phyloP scores from a whole-genome alignment of 1,284 basidiomycete species.

The Melanopsichium pennsylvanicum region DNA sequence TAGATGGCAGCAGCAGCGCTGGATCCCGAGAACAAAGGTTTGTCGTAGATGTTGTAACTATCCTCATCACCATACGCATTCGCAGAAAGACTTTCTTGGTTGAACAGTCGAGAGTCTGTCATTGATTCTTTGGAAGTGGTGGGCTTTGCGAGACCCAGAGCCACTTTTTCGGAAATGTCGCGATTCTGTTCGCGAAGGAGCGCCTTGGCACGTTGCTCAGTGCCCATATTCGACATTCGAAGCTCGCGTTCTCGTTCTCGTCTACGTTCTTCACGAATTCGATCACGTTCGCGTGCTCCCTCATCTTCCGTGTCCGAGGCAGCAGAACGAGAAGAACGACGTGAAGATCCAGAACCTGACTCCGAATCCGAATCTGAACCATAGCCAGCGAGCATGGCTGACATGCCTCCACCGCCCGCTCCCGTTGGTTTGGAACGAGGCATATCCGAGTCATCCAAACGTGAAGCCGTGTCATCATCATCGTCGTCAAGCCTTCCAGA shows the following conservation, averaged over 20 bases:
- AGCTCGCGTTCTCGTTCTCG: constrained; percentile 94
- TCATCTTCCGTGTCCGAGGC: too few species aligned
- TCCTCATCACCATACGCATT: constrained; percentile 90
- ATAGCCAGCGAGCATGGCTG: constrained; percentile 65
- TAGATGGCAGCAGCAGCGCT: constrained; percentile 97
- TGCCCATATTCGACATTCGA: constrained; percentile 99
- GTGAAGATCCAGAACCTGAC: too few species aligned
- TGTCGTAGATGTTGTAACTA: constrained; percentile 90
- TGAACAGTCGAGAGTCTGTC: constrained; percentile 96
- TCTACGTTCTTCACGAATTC: constrained; percentile 89
- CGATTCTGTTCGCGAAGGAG: constrained; percentile 92
- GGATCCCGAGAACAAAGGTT: constrained; percentile 92
- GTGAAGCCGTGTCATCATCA: constrained; percentile 20
- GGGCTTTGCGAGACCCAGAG: constrained; percentile 94
- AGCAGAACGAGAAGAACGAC: too few species aligned
- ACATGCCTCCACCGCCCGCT: constrained; percentile 17
- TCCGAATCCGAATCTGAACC: constrained; percentile 77
- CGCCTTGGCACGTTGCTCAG: constrained; percentile 93
- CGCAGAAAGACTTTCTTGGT: constrained; percentile 83
- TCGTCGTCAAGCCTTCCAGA: constrained; percentile 10
- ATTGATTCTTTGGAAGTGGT: constrained; percentile 86
- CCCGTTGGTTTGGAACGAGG: constrained; percentile 1
- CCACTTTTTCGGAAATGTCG: constrained; percentile 98
- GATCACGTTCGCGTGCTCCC: constrained; percentile 82
- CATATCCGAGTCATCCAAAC: constrained; percentile 21